These are phyloP conservation scores for Phaeodactylum tricornutum DNA, from an alignment of 108 stramenopile genomes.

Conservation along the genomic window DNA sequence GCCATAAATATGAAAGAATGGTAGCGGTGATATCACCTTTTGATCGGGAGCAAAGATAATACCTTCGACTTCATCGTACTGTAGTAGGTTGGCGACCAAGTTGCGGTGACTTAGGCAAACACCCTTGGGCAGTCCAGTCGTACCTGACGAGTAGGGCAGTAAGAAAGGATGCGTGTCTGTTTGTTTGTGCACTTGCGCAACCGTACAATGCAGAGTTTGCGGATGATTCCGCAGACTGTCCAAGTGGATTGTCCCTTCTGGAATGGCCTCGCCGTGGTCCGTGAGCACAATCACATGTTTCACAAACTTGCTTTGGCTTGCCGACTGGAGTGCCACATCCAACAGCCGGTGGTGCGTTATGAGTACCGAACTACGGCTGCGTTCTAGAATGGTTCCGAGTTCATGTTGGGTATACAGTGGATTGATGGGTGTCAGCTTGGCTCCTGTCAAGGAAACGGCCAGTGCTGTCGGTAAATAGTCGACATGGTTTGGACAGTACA, in stretches of 20 bases:
- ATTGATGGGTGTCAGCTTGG: conserved; percentile 79
- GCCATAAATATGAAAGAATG: conserved; percentile 93
- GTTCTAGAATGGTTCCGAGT: conserved; percentile 43
- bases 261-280: conserved; percentile 39
- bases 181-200: conserved; percentile 30
- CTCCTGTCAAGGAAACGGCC: conserved; percentile 62
- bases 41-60: conserved; percentile 31
- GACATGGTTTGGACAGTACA: conserved; percentile 84
- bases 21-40: conserved; percentile 70
- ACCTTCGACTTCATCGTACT: conserved; percentile 48
- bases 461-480: conserved; percentile 73
- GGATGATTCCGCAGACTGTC: conserved; percentile 30
- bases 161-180: conserved; percentile 46
- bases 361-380: conserved; percentile 48
- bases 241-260: conserved; percentile 40
- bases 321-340: conserved; percentile 63
- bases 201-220: conserved; percentile 22
- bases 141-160: conserved; percentile 88
- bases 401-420: conserved; percentile 67
- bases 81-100: conserved; percentile 65
- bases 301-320: conserved; percentile 22
- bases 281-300: conserved; percentile 66
- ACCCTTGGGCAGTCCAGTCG: conserved; percentile 93
- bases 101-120: conserved; percentile 85
- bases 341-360: conserved; percentile 55